Evolutionary conservation across 768 basidiomycete species (phyloP).

Genomic region (Leccinum rimulosum): DNA sequence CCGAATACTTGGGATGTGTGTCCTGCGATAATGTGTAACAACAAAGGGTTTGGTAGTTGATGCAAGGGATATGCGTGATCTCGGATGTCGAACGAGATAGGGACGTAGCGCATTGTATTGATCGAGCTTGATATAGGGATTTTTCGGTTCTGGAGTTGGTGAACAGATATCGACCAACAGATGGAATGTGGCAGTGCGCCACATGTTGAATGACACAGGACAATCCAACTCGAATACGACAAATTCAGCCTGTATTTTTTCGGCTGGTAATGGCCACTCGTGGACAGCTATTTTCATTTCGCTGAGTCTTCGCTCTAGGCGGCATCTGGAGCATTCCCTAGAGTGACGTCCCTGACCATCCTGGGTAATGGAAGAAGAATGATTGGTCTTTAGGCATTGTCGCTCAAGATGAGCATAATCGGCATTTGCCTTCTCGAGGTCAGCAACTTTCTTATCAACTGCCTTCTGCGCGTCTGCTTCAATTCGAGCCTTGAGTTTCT

Average conservation of each 20-base stretch:
- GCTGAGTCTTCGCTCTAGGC: slow-evolving; percentile 17
- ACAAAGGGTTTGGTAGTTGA: slow-evolving; percentile 23
- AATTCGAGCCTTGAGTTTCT: slow-evolving; percentile 29
- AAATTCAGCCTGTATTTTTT: slow-evolving; percentile 18
- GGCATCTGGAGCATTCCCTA: slow-evolving; percentile 31
- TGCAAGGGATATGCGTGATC: slow-evolving; percentile 20
- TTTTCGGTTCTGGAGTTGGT: background rate
- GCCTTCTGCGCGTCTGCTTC: slow-evolving; percentile 23
- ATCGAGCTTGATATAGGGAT: slow-evolving; percentile 14
- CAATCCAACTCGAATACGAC: slow-evolving; percentile 9
- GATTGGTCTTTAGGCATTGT: slow-evolving; percentile 5
- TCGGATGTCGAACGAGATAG: slow-evolving; percentile 14
- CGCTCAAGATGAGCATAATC: slow-evolving; percentile 17
- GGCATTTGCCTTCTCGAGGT: slow-evolving; percentile 28
- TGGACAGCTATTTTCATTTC: slow-evolving; percentile 33
- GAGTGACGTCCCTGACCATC: slow-evolving; percentile 6
- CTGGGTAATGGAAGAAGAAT: background rate
- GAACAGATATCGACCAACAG: slow-evolving; percentile 38
- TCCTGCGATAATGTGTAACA: slow-evolving; percentile 30
- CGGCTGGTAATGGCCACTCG: slow-evolving; percentile 47
- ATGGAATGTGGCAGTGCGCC: slow-evolving; percentile 41
- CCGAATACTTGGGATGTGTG: slow-evolving; percentile 15
- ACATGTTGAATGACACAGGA: slow-evolving; percentile 42
- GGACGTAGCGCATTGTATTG: slow-evolving; percentile 10
- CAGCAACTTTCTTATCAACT: slow-evolving; percentile 23